Evolutionary conservation across 2,329 filamentous ascomycete species (phyloP), one percentile per base, ranked within the genome.

Genomic region (Colletotrichum agaves): DNA sequence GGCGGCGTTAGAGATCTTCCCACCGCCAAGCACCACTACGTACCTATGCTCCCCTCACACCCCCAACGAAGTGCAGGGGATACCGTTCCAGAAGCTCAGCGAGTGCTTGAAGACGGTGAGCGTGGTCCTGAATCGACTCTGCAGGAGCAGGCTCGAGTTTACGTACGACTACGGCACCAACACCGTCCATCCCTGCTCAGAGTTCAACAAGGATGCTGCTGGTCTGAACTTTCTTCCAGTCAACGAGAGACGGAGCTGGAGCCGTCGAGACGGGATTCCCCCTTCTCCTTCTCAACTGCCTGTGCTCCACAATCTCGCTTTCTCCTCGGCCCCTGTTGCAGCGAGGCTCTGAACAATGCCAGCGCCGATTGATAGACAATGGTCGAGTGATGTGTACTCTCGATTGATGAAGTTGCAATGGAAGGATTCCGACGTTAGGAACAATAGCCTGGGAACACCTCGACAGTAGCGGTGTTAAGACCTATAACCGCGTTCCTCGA

Each of bases 141-240:
- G 60, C 64, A 67, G 60, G 64, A 53, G 47, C 46, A 46, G 37
- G 59, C 19, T 31, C 41, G 33, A 23, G 17, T 13, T 49, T 31
- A 53, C n/a, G n/a, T n/a, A n/a, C n/a, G n/a, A n/a, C n/a, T n/a
- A n/a, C n/a, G n/a, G n/a, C n/a, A n/a, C 33, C 63, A 35, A 33
- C 52, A 43, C n/a, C n/a, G n/a, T n/a, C n/a, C n/a, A n/a, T n/a
- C 52, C 33, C 27, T 12, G 31, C 19, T 31, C 5, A 21, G 41
- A 21, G 27, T 50, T 50, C 6, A 15, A 11, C 50, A 67, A 57
- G 63, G 63, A 37, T 56, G 17, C 19, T 53, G 46, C 62, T 39
- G 60, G 62, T 35, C 41, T 46, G 31, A 55, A 39, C 35, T 66
- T 39, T 47, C 44, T 55, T 49, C 13, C 43, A n/a, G 8, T 35